Evolutionary conservation across 352 stramenopile genomes (phyloP), one percentile per base, ranked within the genome.

Genomic region (Aphanomyces euteiches): DNA sequence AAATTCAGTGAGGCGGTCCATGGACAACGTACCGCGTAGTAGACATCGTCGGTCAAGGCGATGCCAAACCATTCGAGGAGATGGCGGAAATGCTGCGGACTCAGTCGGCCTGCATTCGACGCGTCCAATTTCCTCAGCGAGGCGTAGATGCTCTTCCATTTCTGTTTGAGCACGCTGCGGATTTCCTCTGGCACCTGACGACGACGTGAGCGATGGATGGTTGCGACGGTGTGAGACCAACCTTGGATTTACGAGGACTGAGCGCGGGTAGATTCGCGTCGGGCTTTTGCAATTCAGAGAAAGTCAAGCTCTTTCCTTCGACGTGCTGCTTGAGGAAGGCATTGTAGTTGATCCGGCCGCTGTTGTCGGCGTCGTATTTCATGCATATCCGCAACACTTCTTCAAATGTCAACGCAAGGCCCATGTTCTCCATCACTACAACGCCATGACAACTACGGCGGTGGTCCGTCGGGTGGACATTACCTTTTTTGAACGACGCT

Each of bases 361-460:
- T 89, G 65, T 92, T 84, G 45, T 92, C 80, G 0, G 84, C 72
- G 70, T 92, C 84, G 63, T 92, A 92, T 67, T 92, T 92, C 67
- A 87, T 77, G 61, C 85, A 78, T n/a, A 92, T 75, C 0, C 82
- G 81, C 19, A 85, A 71, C 10, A 88, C 47, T 37, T 90, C 84
- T 74, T 92, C 84, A 17, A 82, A 74, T 21, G 83, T 77, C 1
- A 92, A 66, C 12, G 76, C 67, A 15, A 92, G 73, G 15, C 83
- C 78, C 0, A 87, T 57, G 34, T 88, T 79, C 4, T 76, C 75
- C 1, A 92, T 72, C 10, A 92, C 84, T 70, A 59, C 8, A 34
- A 17, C n/a, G 21, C 8, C 56, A 41, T 41, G 4, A 47, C 13
- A 36, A 13, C 3, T 13, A 50, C 36, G 19, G 21, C 34, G 28